These are phyloP conservation scores for Starmerella sp. DNA, from an alignment of 805 yeast species.

Conservation along the genomic window DNA sequence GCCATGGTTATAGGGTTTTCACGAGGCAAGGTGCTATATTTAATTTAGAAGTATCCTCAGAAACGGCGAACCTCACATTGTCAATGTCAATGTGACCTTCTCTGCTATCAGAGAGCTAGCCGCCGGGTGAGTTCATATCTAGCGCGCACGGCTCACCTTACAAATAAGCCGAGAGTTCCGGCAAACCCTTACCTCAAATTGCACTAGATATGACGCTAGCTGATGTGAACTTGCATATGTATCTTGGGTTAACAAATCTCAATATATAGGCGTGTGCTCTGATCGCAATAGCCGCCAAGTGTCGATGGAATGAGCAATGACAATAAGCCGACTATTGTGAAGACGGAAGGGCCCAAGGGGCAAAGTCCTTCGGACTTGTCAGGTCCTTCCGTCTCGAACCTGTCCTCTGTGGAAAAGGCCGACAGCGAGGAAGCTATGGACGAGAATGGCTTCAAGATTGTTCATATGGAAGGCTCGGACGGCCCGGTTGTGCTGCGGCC, in stretches of 20 bases:
- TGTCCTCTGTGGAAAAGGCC: not conserved
- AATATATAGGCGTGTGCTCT: not conserved
- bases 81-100: too few species aligned
- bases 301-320: not conserved
- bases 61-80: too few species aligned
- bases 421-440: not conserved
- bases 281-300: not conserved
- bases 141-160: not conserved
- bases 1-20: too few species aligned
- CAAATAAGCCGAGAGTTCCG: not conserved
- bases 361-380: not conserved
- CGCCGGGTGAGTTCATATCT: not conserved
- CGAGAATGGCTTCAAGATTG: slow-evolving; percentile 6
- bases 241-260: not conserved
- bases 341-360: not conserved
- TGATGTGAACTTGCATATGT: not conserved
- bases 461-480: slow-evolving; percentile 9
- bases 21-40: too few species aligned
- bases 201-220: not conserved
- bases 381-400: not conserved
- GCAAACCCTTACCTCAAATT: not conserved
- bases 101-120: not conserved
- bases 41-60: not conserved
- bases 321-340: not conserved
- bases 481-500: slow-evolving; percentile 15